phyloP scores from a whole-genome alignment of 2,329 filamentous ascomycete species.

The Mycosphaerella arachidis region DNA sequence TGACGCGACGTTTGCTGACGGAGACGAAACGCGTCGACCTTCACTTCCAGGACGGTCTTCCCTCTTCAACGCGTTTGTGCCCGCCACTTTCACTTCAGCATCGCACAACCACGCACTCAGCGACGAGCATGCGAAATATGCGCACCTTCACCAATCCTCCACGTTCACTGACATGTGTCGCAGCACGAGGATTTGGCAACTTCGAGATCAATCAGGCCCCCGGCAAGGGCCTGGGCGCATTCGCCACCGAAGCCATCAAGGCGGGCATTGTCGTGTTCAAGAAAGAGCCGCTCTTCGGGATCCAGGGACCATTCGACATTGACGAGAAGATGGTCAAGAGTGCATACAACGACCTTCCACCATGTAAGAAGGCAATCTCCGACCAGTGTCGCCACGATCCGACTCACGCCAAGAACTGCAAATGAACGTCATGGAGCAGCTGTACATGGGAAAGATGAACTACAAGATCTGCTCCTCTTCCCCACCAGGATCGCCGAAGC shows the following conservation, averaged over 20 bases:
- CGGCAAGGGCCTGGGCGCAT: constrained; percentile 5
- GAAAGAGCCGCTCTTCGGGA: not conserved
- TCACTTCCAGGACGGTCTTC: not conserved
- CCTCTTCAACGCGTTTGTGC: not conserved
- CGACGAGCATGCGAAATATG: too few relatives aligned
- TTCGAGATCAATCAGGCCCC: constrained; percentile 1
- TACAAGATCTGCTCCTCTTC: not conserved
- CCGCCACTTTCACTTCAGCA: not conserved
- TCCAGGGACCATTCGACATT: not conserved
- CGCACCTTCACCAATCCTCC: not conserved
- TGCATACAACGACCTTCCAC: not conserved
- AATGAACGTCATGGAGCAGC: not conserved
- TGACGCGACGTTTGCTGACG: not conserved
- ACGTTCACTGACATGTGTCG: not conserved
- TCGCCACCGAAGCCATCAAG: constrained; percentile 1
- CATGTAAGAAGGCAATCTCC: not conserved
- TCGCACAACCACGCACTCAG: not conserved
- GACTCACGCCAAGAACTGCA: not conserved
- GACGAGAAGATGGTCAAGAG: not conserved
- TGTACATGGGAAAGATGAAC: not conserved
- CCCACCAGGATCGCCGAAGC: not conserved
- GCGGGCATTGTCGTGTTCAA: not conserved
- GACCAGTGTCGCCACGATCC: not conserved
- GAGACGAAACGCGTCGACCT: not conserved
- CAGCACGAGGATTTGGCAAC: not conserved